These are phyloP conservation scores for Adiantum capillusveneris DNA, from an alignment of 75 land plant species.

Conservation along the genomic window DNA sequence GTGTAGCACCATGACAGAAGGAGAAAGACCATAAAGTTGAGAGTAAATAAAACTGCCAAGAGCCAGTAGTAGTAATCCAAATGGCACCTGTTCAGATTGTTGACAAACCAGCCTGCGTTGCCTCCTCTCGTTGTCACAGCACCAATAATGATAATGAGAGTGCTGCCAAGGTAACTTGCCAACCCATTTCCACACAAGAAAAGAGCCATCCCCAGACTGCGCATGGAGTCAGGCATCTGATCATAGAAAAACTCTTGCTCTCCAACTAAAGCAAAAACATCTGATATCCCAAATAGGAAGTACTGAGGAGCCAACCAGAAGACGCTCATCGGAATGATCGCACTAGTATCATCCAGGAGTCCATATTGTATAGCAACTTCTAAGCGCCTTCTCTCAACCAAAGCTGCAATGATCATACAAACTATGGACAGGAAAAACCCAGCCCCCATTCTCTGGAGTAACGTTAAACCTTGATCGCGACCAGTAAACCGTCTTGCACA, in stretches of 20 bases:
- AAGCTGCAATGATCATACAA: conserved; percentile 69
- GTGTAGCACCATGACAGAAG: conserved; percentile 25
- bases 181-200: conserved; percentile 32
- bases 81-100: conserved; percentile 57
- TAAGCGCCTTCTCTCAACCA: conserved; percentile 44
- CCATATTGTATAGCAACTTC: conserved; percentile 13
- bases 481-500: conserved; percentile 29
- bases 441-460: conserved; percentile 73
- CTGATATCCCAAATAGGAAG: conserved; percentile 69
- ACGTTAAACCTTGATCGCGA: conserved; percentile 47
- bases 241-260: conserved; percentile 72
- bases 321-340: conserved; percentile 41
- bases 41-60: conserved; percentile 44
- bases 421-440: conserved; percentile 65
- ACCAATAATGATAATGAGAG: conserved; percentile 39
- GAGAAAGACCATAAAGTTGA: conserved; percentile 36
- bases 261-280: conserved; percentile 84
- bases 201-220: conserved; percentile 38
- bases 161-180: conserved; percentile 48
- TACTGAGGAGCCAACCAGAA: conserved; percentile 87
- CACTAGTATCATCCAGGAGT: conserved; percentile 5
- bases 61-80: conserved; percentile 66
- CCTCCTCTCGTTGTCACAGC: conserved; percentile 17
- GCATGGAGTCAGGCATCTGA: conserved; percentile 39
- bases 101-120: conserved; percentile 40